phyloP scores from a whole-genome alignment of 2,329 filamentous ascomycete species.

The Mariannaea sp. region DNA sequence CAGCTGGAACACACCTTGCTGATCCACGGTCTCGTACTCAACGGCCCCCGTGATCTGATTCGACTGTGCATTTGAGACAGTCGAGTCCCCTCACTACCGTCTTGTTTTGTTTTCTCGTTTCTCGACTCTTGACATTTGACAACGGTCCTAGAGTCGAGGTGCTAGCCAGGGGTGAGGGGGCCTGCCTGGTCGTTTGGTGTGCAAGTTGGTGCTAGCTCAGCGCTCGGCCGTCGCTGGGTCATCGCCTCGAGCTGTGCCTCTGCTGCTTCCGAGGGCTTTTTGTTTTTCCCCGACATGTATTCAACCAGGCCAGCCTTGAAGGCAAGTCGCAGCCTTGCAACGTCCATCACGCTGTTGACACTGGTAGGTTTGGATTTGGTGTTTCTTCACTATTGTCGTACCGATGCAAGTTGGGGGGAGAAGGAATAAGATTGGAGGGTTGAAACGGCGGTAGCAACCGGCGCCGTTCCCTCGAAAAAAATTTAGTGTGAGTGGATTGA shows the following conservation, averaged over 20 bases:
- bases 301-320: background rate
- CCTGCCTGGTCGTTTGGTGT: no score
- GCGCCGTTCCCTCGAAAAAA: background rate
- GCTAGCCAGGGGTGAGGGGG: conserved; percentile 21
- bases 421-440: background rate
- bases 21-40: background rate
- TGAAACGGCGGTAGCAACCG: conserved; percentile 9
- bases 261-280: background rate
- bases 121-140: conserved; percentile 15
- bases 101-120: conserved; percentile 19
- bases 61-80: conserved; percentile 3
- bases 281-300: conserved; percentile 1
- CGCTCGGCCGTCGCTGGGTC: no score
- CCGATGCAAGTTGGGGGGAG: background rate
- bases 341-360: background rate
- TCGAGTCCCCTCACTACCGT: conserved; percentile 15
- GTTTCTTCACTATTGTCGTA: background rate
- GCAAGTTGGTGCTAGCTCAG: no score
- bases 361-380: background rate
- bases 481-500: background rate
- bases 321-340: background rate
- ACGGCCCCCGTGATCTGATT: conserved; percentile 9
- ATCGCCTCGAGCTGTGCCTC: no score
- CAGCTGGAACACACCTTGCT: background rate
- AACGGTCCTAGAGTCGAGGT: conserved; percentile 30